Evolutionary conservation across 2,329 filamentous ascomycete genomes (phyloP), one percentile per base, ranked within the genome.

Genomic region (Teratosphaeria gauchensis): DNA sequence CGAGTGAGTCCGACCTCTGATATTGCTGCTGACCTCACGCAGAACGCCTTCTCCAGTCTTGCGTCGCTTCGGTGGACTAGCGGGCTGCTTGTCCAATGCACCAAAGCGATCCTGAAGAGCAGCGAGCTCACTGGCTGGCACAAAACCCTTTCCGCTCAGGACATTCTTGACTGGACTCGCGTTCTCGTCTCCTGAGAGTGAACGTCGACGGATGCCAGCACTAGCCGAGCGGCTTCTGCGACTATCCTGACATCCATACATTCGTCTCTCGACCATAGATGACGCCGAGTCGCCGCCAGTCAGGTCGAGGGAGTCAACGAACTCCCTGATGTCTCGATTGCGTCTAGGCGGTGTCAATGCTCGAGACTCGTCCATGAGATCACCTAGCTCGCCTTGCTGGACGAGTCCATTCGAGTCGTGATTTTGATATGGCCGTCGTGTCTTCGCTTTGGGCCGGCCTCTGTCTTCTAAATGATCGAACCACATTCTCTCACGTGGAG

Each of bases 311-410:
- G 58, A 52, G 12, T 57, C 63, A 7, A 68, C 61, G 38, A 68
- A 72, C 4, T 70, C 65, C 35, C 70, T 62, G 48, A 73, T 72
- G 58, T 72, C 69, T 38, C 63, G 64, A 58, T 71, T 71, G 8
- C 61, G 59, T 16, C 51, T 60, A 48, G 66, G 69, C 33, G 61
- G 64, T 12, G 64, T 68, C 51, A 68, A 53, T 31, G 60, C 56
- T 21, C 59, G 61, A n/a, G 61, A 57, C 19, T 61, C 55, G 4
- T 68, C 62, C 1, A 58, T 19, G 8, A 66, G 55, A 46, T 68
- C 66, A 32, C 62, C 66, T 3, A 66, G 62, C 51, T 71, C 68
- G 32, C 67, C 69, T 56, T 61, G 64, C 16, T 59, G 56, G 12
- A 69, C 67, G 7, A 70, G 54, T 16, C 56, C 53, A 30, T 56